Evolutionary conservation across 257 asterid genomes (phyloP).

Genomic region (Solanum gandarillasii): DNA sequence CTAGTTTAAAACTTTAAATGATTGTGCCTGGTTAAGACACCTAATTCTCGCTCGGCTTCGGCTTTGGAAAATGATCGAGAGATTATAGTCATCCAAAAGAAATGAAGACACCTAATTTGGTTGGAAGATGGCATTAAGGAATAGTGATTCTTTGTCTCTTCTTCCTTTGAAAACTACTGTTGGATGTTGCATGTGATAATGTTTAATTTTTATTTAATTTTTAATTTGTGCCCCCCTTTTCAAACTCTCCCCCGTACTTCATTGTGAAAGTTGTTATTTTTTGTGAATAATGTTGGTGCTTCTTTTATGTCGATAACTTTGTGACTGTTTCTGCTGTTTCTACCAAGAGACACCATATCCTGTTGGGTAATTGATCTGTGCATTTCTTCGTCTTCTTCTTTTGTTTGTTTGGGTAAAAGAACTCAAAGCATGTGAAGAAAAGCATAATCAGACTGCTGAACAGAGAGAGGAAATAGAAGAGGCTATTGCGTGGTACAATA

Average conservation of each 20-base stretch:
- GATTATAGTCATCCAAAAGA: not conserved
- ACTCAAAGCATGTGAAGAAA: slow-evolving; percentile 39
- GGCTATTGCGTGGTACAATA: slow-evolving; percentile 83
- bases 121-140: not conserved
- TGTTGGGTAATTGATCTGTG: not conserved
- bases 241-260: not conserved
- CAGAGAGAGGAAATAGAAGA: slow-evolving; percentile 59
- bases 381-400: slow-evolving; percentile 6
- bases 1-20: not conserved
- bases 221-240: not conserved
- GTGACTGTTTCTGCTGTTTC: not conserved
- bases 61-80: not conserved
- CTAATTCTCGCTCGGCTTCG: not conserved
- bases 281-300: not conserved
- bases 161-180: not conserved
- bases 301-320: not conserved
- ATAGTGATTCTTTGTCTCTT: not conserved
- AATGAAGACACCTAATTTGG: not conserved
- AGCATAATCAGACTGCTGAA: slow-evolving; percentile 32
- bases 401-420: slow-evolving; percentile 25
- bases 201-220: not conserved
- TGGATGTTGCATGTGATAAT: not conserved
- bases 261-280: not conserved
- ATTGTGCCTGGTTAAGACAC: not conserved
- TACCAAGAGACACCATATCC: not conserved